Evolutionary conservation across 257 asterid genomes (phyloP).

Genomic region (Plantago elongata): DNA sequence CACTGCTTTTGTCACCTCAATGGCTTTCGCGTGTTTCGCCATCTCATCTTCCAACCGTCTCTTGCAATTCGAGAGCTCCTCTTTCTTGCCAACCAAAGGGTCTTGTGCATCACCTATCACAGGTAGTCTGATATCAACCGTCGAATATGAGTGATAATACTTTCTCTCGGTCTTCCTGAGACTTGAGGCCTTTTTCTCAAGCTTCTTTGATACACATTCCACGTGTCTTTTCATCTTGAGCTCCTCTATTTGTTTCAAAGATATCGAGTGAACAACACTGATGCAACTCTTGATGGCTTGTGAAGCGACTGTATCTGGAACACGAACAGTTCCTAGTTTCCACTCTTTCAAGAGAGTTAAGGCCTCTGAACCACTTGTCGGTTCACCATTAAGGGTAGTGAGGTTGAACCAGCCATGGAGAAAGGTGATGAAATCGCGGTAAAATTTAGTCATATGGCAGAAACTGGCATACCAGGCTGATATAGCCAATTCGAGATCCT

Average conservation of each 20-base stretch:
- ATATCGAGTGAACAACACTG: slow-evolving; percentile 77
- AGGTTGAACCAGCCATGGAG: slow-evolving; percentile 91
- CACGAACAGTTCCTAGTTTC: slow-evolving; percentile 78
- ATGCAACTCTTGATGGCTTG: slow-evolving; percentile 95
- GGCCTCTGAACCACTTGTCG: slow-evolving; percentile 35
- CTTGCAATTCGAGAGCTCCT: slow-evolving; percentile 67
- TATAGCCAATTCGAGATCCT: slow-evolving; percentile 85
- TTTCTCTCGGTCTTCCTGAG: slow-evolving; percentile 78
- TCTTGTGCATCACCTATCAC: slow-evolving; percentile 58
- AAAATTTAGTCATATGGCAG: slow-evolving; percentile 68
- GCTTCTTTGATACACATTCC: slow-evolving; percentile 69
- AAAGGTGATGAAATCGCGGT: slow-evolving; percentile 63
- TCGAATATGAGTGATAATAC: slow-evolving; percentile 72
- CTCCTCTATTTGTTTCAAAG: slow-evolving; percentile 77
- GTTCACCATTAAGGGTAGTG: slow-evolving; percentile 48
- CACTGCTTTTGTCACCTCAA: slow-evolving; percentile 89
- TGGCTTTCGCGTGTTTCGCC: slow-evolving; percentile 68
- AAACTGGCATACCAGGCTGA: slow-evolving; percentile 86
- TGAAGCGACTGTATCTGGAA: slow-evolving; percentile 91
- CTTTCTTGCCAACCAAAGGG: slow-evolving; percentile 81
- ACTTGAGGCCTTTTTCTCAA: slow-evolving; percentile 75
- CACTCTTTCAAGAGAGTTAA: slow-evolving; percentile 80
- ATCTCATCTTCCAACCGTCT: slow-evolving; percentile 89
- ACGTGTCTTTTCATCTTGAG: slow-evolving; percentile 67
- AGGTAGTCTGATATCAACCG: slow-evolving; percentile 77